Base-by-base conservation (phyloP, 2,329 filamentous ascomycete genomes). In the Fusarium floridanum region DNA sequence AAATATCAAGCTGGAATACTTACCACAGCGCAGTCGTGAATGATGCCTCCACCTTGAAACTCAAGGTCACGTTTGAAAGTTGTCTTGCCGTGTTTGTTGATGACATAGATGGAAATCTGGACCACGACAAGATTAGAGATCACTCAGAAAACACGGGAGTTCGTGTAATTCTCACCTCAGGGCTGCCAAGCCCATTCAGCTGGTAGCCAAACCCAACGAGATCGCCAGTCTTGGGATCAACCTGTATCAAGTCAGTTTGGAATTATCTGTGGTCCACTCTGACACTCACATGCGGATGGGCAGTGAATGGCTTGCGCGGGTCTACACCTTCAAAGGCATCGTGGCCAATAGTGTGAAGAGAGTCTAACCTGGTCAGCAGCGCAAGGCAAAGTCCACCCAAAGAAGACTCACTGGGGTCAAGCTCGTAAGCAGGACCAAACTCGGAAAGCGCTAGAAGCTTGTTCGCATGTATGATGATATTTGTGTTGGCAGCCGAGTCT, bases 401-500 rank as follows among this genome's bases (percentile, higher is more conserved):
- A 24, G 11, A 27, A 32, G 14, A 27, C 59, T 8, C 20, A 61
- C 59, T 48, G 0, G 59, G 65, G 39, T 67, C 59, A 14, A 67
- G 43, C 12, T 39, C 59, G 4, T 67, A 63, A 4, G 65, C 34
- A 9, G 32, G 45, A 2, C 41, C 65, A 3, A 48, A 32, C 34
- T 67, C 65, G 7, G 45, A 48, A 9, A 67, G 65, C 1, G 59
- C 65, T 2, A 67, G 48, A 0, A 67, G 48, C 32, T 67, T 56
- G 3, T 16, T 16, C 4, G 65, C 48, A 55, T 61, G 48, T 5
- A 55, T 7, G 32, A 67, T 53, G 14, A 67, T 22, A 14, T 67
- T 67, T 16, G 64, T 67, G 29, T 62, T 67, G 11, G 48, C 65
- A 1, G 32, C 32, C 0, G 22, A 53, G 37, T 57, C 65, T 2